Evolutionary conservation across 441 rosid genomes (phyloP), one percentile per base, ranked within the genome.

Genomic region (Euphorbia corollata): DNA sequence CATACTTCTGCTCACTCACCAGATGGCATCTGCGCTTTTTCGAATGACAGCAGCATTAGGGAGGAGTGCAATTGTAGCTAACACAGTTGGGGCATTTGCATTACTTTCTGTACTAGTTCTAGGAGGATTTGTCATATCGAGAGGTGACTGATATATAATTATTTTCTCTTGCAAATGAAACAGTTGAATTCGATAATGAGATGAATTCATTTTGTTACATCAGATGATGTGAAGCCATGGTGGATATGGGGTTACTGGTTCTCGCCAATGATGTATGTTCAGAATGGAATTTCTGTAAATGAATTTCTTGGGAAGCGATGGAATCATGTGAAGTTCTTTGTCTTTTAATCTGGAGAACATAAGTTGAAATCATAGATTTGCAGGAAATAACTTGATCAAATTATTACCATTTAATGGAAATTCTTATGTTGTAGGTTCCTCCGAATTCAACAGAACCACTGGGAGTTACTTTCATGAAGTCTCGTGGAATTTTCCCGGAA

Each of bases 191-290:
- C 70, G 66, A 68, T 64, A 72, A 23, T 13, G 7, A 24, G 67
- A 76, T 67, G 20, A 18, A 8, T 61, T 15, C 55, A 36, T 61
- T 61, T 18, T 64, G 51, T 74, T 68, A 58, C 59, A 51, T 54
- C 80, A 87, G 93, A 74, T n/a, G 36, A 86, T 64, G 79, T 87
- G 20, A 83, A 81, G 84, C 73, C 68, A 54, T 87, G 90, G 90
- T 87, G 87, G 93, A 22, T 80, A 72, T 87, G 93, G 90, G 89
- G 88, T 38, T 87, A 87, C 59, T 87, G 93, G 90, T 12, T 74
- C 54, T 87, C 90, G 0, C 93, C 93, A 0, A 23, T 87, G 82
- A 87, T 87, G 93, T 87, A 86, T 32, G 83, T 63, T 48, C 93
- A 87, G 71, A 85, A 87, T 63, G 89, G 81, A 8, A 67, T 83